Percentiles rank a stretch among this genome's conserved stretches.
phyloP scores from a whole-genome alignment of 1,284 basidiomycete species.

The Gymnopus androsaceus region DNA sequence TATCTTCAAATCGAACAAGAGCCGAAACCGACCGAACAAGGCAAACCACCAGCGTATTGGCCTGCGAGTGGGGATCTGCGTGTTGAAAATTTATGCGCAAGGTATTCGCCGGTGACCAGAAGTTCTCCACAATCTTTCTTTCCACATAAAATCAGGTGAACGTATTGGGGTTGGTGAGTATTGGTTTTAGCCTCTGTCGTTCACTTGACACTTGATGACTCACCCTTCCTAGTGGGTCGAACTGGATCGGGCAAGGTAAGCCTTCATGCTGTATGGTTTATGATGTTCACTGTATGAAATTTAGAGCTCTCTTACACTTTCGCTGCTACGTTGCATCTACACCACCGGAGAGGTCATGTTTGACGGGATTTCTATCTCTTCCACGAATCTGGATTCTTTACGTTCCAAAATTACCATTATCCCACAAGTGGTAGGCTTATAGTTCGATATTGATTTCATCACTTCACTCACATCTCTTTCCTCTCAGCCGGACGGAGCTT shows the following conservation, averaged over 20 bases:
- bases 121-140: constrained; percentile 47
- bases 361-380: constrained; percentile 45
- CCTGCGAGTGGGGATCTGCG: constrained; percentile 60
- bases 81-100: constrained; percentile 53
- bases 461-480: neutral
- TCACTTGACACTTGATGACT: too few species aligned
- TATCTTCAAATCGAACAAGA: constrained; percentile 63
- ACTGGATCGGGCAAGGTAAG: constrained; percentile 62
- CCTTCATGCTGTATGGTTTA: constrained; percentile 26
- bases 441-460: too few species aligned
- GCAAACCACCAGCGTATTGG: constrained; percentile 67
- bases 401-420: constrained; percentile 67
- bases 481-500: constrained; percentile 55
- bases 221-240: constrained; percentile 46
- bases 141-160: constrained; percentile 48
- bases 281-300: constrained; percentile 17
- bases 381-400: constrained; percentile 66
- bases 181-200: neutral
- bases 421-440: constrained; percentile 45
- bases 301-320: constrained; percentile 52
- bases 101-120: constrained; percentile 45
- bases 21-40: constrained; percentile 37
- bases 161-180: constrained; percentile 47
- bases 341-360: constrained; percentile 59
- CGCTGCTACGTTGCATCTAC: constrained; percentile 56